These are phyloP conservation scores for Conringia planisiliqua DNA, from an alignment of 345 rosid genomes.

Conservation along the genomic window DNA sequence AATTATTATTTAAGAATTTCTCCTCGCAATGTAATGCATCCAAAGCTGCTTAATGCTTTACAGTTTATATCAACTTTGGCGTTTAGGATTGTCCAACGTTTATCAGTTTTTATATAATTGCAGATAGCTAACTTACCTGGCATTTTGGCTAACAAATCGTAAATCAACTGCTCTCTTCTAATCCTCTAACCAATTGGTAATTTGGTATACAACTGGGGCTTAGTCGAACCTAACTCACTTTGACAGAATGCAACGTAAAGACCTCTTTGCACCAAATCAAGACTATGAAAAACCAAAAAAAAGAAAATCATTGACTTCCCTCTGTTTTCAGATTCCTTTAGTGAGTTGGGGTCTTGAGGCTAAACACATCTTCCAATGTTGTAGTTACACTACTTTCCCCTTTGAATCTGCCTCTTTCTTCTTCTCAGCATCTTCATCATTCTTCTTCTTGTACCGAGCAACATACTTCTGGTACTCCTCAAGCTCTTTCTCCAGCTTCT, in stretches of 20 bases:
- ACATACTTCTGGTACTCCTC: slow-evolving; percentile 67
- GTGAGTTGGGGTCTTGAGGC: background rate
- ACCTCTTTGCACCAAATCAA: background rate
- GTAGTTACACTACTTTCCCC: background rate
- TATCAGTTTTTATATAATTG: too few relatives aligned
- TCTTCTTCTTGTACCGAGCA: slow-evolving; percentile 46
- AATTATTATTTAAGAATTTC: too few relatives aligned
- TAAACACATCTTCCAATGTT: background rate
- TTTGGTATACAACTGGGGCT: background rate
- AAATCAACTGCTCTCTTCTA: too few relatives aligned
- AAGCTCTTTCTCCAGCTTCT: slow-evolving; percentile 85
- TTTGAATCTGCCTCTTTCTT: background rate
- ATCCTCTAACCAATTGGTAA: too few relatives aligned
- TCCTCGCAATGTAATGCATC: too few relatives aligned
- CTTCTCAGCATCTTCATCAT: slow-evolving; percentile 30
- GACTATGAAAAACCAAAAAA: background rate
- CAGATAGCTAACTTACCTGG: too few relatives aligned
- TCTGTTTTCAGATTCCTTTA: background rate
- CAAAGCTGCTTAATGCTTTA: too few relatives aligned
- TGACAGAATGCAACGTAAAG: background rate
- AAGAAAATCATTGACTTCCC: background rate
- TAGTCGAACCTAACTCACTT: background rate
- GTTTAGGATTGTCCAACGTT: too few relatives aligned
- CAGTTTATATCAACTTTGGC: too few relatives aligned
- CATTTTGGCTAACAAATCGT: background rate